Evolutionary conservation across 371 early-diverging fungal genomes (phyloP).

Genomic region (Mortierella sp.): DNA sequence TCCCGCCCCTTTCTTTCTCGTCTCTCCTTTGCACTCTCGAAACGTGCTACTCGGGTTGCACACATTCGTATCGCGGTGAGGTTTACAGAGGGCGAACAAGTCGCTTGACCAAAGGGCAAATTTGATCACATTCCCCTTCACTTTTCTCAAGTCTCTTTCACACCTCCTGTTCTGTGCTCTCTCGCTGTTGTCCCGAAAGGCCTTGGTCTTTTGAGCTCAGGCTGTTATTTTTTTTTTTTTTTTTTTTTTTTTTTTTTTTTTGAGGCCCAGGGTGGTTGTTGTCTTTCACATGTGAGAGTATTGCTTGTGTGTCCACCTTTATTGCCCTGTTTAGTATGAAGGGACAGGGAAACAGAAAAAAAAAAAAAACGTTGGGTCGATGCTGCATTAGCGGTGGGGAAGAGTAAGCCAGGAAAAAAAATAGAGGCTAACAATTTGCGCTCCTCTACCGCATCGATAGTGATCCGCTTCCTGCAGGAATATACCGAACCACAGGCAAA

Average conservation of each 20-base stretch:
- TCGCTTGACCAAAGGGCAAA: no score
- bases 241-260: not conserved
- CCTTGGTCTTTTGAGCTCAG: no score
- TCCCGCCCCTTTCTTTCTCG: conserved; percentile 2
- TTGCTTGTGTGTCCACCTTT: no score
- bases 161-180: not conserved
- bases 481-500: conserved; percentile 54
- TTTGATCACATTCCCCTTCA: conserved; percentile 43
- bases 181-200: not conserved
- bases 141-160: not conserved
- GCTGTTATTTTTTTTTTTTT: not conserved
- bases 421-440: conserved; percentile 39
- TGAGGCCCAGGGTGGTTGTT: not conserved
- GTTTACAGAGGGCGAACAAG: no score
- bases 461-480: conserved; percentile 51
- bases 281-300: no score
- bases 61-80: no score
- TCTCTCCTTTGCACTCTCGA: conserved; percentile 26
- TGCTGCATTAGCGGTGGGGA: conserved; percentile 4
- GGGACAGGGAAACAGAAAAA: conserved; percentile 65
- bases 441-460: conserved; percentile 17
- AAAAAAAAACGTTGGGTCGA: conserved; percentile 24
- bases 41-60: no score
- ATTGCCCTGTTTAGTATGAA: conserved; percentile 4
- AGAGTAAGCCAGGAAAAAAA: conserved; percentile 54